A percentile compares a stretch with the other conserved stretches of the same genome.
These are phyloP conservation scores for Pharus latifolius DNA, from an alignment of 176 grass and related monocot species.

Conservation along the genomic window DNA sequence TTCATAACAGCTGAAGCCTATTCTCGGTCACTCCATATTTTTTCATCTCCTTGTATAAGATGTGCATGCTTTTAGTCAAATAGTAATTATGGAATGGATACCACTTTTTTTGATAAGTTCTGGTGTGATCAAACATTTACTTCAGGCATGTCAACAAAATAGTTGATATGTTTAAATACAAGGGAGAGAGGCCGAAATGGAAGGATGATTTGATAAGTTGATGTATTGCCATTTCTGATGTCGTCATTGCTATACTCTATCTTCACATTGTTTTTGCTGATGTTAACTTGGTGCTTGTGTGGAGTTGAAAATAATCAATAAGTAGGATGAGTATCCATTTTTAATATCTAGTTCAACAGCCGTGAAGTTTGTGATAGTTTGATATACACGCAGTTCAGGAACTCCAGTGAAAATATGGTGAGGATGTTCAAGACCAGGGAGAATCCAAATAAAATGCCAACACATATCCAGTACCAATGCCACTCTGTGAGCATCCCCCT, in stretches of 20 bases:
- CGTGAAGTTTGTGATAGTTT: background rate
- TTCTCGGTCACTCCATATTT: conserved; percentile 22
- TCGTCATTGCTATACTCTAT: too few species aligned
- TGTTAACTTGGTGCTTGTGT: conserved; percentile 42
- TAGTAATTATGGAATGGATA: conserved; percentile 2
- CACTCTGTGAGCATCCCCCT: conserved; percentile 64
- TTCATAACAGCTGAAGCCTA: conserved; percentile 29
- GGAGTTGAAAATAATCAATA: conserved; percentile 51
- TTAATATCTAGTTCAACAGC: background rate
- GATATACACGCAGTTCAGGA: conserved; percentile 55
- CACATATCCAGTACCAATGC: conserved; percentile 88
- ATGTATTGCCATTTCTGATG: conserved; percentile 29
- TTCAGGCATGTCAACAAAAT: conserved; percentile 43
- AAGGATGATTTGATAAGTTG: conserved; percentile 36
- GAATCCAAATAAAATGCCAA: conserved; percentile 55
- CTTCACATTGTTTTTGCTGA: too few species aligned
- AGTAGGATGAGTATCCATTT: background rate
- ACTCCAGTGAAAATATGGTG: conserved; percentile 63
- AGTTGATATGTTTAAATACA: conserved; percentile 32
- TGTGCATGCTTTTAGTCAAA: conserved; percentile 12
- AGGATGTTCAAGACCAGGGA: conserved; percentile 75
- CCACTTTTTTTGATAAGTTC: background rate
- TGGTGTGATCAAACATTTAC: conserved; percentile 18
- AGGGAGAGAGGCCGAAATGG: conserved; percentile 41
- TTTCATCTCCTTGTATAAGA: conserved; percentile 47